Percentiles rank a stretch among this genome's conserved stretches.
phyloP scores from a whole-genome alignment of 768 basidiomycete genomes.

The Harrya chromipes region DNA sequence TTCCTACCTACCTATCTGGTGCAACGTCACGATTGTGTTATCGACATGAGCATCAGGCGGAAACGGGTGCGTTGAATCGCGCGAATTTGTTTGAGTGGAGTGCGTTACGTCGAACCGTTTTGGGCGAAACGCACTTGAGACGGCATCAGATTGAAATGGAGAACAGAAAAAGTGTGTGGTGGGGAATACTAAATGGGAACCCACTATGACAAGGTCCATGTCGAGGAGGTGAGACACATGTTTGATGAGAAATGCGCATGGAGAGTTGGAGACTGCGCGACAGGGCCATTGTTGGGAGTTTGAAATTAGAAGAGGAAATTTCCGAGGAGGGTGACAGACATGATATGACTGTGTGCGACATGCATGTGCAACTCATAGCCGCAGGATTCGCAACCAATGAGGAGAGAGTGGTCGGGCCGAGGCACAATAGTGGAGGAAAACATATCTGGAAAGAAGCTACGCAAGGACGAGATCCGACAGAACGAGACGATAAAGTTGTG shows the following conservation, averaged over 20 bases:
- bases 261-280: slow-evolving; percentile 15
- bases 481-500: slow-evolving; percentile 17
- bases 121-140: slow-evolving; percentile 4
- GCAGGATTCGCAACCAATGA: slow-evolving; percentile 11
- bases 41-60: background rate
- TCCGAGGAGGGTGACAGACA: slow-evolving; percentile 10
- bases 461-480: slow-evolving; percentile 30
- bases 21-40: no score
- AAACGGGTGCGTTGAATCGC: slow-evolving; percentile 7
- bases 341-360: slow-evolving; percentile 7
- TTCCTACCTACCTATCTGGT: no score
- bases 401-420: slow-evolving; percentile 4
- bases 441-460: slow-evolving; percentile 25
- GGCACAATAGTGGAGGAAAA: slow-evolving; percentile 27
- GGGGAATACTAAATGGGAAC: slow-evolving; percentile 7
- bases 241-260: slow-evolving; percentile 5
- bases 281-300: slow-evolving; percentile 5
- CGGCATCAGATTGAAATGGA: slow-evolving; percentile 2
- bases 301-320: slow-evolving; percentile 23
- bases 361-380: slow-evolving; percentile 14
- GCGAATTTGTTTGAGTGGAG: background rate
- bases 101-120: slow-evolving; percentile 3
- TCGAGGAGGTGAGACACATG: slow-evolving; percentile 23
- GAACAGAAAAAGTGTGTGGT: background rate
- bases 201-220: slow-evolving; percentile 17